A percentile compares a stretch with the other conserved stretches of the same genome.
phyloP scores from a whole-genome alignment of 192 early-diverging fungal species.

The Gryganskiella cystojenkinii region DNA sequence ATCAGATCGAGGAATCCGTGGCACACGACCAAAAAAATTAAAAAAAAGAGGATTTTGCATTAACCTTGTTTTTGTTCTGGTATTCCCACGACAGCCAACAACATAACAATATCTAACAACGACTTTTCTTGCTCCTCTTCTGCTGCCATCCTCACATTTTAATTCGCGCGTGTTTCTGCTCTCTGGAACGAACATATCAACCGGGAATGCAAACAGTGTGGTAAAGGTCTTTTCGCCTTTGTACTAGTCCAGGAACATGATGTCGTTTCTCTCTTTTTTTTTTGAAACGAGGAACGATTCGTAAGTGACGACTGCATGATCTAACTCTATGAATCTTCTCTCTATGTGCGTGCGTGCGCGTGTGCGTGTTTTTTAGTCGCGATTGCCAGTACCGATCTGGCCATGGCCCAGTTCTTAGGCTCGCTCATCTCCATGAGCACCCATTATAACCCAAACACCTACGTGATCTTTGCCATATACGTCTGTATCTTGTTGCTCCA shows the following conservation, averaged over 20 bases:
- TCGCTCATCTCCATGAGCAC: slow-evolving; percentile 50
- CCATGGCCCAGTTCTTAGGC: slow-evolving; percentile 54
- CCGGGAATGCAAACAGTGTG: no score
- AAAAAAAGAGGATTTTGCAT: no score
- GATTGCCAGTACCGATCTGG: slow-evolving; percentile 57
- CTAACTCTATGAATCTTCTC: neutral
- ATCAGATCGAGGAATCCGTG: no score
- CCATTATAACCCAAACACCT: slow-evolving; percentile 44
- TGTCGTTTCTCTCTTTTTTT: neutral
- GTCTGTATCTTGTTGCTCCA: slow-evolving; percentile 59
- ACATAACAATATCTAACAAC: neutral
- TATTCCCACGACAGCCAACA: neutral
- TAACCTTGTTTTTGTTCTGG: neutral
- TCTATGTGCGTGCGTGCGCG: no score
- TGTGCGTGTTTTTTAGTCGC: slow-evolving; percentile 36
- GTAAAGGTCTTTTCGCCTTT: no score
- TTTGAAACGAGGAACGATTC: neutral
- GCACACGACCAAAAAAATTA: no score
- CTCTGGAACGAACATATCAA: no score
- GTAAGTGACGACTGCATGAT: neutral
- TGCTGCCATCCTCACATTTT: neutral
- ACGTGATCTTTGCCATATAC: slow-evolving; percentile 57
- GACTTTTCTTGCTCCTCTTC: neutral
- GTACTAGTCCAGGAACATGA: no score
- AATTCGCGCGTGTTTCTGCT: neutral